These are phyloP conservation scores for Xerocomus spinulosus DNA, from an alignment of 768 basidiomycete genomes.

Conservation along the genomic window DNA sequence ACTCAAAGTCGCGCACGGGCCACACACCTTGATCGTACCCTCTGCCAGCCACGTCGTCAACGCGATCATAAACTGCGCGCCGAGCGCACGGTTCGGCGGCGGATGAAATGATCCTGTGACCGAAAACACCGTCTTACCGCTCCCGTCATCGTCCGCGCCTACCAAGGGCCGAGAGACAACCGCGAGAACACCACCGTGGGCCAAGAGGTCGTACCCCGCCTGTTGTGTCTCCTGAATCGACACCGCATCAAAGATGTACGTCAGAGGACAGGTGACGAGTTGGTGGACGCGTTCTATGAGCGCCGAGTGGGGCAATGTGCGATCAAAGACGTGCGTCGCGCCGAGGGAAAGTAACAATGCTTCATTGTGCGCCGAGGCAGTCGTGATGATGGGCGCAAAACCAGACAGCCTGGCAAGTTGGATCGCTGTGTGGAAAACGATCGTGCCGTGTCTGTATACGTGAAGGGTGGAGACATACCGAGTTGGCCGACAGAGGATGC, in stretches of 20 bases:
- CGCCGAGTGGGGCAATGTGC: slow-evolving; percentile 12
- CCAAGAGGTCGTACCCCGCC: slow-evolving; percentile 27
- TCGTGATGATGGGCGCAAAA: slow-evolving; percentile 34
- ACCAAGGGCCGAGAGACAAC: background rate
- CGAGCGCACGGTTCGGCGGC: slow-evolving; percentile 10
- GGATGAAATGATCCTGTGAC: slow-evolving; percentile 5
- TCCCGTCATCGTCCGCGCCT: background rate
- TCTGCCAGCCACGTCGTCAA: slow-evolving; percentile 16
- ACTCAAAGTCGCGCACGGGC: background rate
- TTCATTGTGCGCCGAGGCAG: slow-evolving; percentile 32
- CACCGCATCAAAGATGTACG: slow-evolving; percentile 25
- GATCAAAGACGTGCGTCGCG: slow-evolving; percentile 35
- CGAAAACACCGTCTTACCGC: slow-evolving; percentile 1
- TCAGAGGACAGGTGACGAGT: background rate
- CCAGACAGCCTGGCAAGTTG: slow-evolving; percentile 32
- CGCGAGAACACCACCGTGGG: slow-evolving; percentile 27
- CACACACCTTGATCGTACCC: slow-evolving; percentile 16
- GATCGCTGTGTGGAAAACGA: slow-evolving; percentile 21
- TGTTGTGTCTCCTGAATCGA: slow-evolving; percentile 30
- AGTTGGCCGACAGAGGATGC: slow-evolving; percentile 37
- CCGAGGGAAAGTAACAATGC: slow-evolving; percentile 30
- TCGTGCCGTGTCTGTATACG: too few relatives aligned
- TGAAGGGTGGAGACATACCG: slow-evolving; percentile 16
- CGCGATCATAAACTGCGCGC: slow-evolving; percentile 10
- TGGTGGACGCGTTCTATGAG: slow-evolving; percentile 8